Conservation (phyloP, 345 rosid species). For the Schrenkiella parvula region DNA sequence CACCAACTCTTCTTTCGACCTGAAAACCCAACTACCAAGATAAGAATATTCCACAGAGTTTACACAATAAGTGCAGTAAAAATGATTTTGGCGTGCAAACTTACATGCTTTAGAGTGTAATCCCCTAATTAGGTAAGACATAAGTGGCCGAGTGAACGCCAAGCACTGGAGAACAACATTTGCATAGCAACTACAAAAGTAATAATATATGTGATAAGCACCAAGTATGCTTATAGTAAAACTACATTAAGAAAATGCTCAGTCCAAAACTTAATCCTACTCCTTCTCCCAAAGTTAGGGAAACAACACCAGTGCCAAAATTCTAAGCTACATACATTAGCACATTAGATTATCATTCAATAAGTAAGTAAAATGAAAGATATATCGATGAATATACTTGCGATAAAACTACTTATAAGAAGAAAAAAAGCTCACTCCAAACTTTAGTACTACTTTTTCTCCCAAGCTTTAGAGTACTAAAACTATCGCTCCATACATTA, state of each 20-base stretch:
- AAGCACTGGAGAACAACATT: conserved; percentile 76
- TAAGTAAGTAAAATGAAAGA: no score
- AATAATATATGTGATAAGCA: background rate
- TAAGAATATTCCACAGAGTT: conserved; percentile 12
- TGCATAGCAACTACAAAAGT: conserved; percentile 72
- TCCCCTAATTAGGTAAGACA: conserved; percentile 56
- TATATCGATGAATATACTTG: no score
- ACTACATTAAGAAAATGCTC: background rate
- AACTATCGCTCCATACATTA: no score
- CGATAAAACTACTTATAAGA: no score
- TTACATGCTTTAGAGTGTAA: conserved; percentile 61
- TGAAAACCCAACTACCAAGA: conserved; percentile 27
- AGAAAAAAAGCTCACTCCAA: background rate
- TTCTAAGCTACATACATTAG: no score
- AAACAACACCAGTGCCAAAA: no score
- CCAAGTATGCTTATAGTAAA: background rate
- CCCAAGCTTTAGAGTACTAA: background rate
- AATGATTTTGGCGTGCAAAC: conserved; percentile 15
- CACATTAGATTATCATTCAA: background rate
- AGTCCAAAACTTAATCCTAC: background rate
- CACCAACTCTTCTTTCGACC: conserved; percentile 69
- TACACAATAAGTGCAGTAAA: conserved; percentile 5
- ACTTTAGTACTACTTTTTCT: background rate
- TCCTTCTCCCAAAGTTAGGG: background rate
- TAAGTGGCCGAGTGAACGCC: conserved; percentile 67